A percentile compares a stretch with the other conserved stretches of the same genome.
phyloP scores from a whole-genome alignment of 108 stramenopile genomes.

The Schizochytrium sp. region DNA sequence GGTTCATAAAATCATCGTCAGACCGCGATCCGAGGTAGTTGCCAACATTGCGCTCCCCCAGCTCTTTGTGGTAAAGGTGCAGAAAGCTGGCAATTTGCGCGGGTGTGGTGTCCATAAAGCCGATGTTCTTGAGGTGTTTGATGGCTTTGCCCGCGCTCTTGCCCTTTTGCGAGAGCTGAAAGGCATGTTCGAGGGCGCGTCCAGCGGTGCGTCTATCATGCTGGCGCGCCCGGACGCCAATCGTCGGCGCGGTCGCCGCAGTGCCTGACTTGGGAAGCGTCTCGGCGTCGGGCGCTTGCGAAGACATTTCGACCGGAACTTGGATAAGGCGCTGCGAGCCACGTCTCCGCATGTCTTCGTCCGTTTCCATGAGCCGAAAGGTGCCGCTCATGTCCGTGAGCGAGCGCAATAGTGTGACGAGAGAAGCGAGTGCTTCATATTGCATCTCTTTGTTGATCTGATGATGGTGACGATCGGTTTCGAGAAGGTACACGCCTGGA shows the following conservation, averaged over 20 bases:
- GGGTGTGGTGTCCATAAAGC: not conserved
- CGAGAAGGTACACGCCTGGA: not conserved
- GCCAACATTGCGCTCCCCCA: not conserved
- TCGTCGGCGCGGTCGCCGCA: not conserved
- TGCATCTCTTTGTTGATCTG: conserved; percentile 13
- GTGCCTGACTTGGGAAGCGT: not conserved
- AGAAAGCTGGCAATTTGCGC: not conserved
- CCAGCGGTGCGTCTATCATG: not conserved
- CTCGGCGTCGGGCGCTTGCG: not conserved
- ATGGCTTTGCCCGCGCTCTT: not conserved
- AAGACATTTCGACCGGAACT: not conserved
- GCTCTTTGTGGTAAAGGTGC: not conserved
- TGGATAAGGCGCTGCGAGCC: not conserved
- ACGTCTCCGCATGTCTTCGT: not conserved
- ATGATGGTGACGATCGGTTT: not conserved
- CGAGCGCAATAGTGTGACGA: not conserved
- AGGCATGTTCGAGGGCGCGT: not conserved
- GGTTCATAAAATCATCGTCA: not conserved
- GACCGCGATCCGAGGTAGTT: not conserved
- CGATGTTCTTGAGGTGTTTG: not conserved
- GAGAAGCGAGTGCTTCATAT: conserved; percentile 7
- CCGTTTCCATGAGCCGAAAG: not conserved
- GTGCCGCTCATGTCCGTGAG: conserved; percentile 10
- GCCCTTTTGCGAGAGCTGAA: not conserved
- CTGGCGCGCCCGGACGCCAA: not conserved